phyloP scores from a whole-genome alignment of 2,329 filamentous ascomycete genomes.

The Cyclaneusma minus region DNA sequence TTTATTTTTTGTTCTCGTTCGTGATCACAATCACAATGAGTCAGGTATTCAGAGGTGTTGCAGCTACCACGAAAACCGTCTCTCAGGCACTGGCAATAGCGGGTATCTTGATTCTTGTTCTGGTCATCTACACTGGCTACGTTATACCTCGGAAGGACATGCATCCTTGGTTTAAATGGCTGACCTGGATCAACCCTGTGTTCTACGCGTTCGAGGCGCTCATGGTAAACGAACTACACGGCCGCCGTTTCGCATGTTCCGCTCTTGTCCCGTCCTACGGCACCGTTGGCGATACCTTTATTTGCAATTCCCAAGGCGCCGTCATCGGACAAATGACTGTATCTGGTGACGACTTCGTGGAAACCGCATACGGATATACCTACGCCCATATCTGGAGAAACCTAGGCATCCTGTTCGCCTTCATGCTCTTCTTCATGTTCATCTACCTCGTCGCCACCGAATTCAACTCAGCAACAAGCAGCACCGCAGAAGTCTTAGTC shows the following conservation, averaged over 20 bases:
- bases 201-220: constrained; percentile 64
- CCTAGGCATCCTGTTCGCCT: constrained; percentile 49
- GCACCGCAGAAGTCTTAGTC: constrained; percentile 61
- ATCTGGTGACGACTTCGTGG: constrained; percentile 40
- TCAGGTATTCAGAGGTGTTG: constrained; percentile 71
- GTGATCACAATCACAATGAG: constrained; percentile 61
- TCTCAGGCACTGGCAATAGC: constrained; percentile 45
- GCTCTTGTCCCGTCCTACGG: constrained; percentile 11
- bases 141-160: constrained; percentile 35
- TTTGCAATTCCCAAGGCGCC: constrained; percentile 43
- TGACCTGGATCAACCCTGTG: constrained; percentile 62
- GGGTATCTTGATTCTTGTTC: constrained; percentile 25
- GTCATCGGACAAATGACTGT: constrained; percentile 33
- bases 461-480: constrained; percentile 47
- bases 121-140: constrained; percentile 18
- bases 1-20: constrained; percentile 66
- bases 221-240: constrained; percentile 65
- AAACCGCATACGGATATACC: constrained; percentile 37
- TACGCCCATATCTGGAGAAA: constrained; percentile 49
- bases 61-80: constrained; percentile 52
- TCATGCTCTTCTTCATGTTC: constrained; percentile 43
- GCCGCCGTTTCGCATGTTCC: constrained; percentile 3
- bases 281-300: constrained; percentile 21
- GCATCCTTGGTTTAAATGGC: constrained; percentile 67
- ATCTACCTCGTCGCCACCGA: constrained; percentile 51